Evolutionary conservation across 306 rosid species (phyloP), one percentile per base, ranked within the genome.

Genomic region (Trifolium pratense): DNA sequence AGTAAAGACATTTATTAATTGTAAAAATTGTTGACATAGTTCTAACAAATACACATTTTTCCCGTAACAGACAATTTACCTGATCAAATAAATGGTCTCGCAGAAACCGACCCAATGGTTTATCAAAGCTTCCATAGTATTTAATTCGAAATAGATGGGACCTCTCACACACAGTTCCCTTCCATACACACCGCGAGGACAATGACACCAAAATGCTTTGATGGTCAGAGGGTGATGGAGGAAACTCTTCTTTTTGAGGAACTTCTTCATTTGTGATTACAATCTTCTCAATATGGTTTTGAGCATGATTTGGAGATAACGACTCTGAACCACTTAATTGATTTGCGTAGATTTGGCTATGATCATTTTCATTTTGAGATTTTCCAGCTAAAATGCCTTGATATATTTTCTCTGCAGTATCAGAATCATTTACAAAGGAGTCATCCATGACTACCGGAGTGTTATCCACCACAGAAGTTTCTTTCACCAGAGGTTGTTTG

Each of bases 121-220:
- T 92, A 75, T 95, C 99, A 65, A 88, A 91, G 75, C 83, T 95
- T 53, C 99, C 99, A 81, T 95, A 95, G 81, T 95, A 95, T 87
- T 88, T 95, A 39, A 95, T 91, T 81, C 99, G 96, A 76, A 90
- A 87, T 42, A 95, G 92, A 81, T 95, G 97, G 6, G 97, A 89
- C 83, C 96, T 87, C 87, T 95, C 99, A 77, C 97, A 95, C 57
- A 88, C 90, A 75, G 97, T 90, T 49, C 99, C 97, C 88, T 95
- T 95, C 99, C 99, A 91, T 36, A 95, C 88, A 6, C 99, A 95
- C 59, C 99, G 90, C 52, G 97, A 91, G 43, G 99, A 95, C 74
- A 88, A 82, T 15, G 99, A 95, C 58, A 95, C 99, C 88, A 95
- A 88, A 82, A 95, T 95, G 81, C 96, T 95, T 79, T 91, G 99